Evolutionary conservation across 2,329 filamentous ascomycete genomes (phyloP).

Genomic region (Tolypocladium nubicola): DNA sequence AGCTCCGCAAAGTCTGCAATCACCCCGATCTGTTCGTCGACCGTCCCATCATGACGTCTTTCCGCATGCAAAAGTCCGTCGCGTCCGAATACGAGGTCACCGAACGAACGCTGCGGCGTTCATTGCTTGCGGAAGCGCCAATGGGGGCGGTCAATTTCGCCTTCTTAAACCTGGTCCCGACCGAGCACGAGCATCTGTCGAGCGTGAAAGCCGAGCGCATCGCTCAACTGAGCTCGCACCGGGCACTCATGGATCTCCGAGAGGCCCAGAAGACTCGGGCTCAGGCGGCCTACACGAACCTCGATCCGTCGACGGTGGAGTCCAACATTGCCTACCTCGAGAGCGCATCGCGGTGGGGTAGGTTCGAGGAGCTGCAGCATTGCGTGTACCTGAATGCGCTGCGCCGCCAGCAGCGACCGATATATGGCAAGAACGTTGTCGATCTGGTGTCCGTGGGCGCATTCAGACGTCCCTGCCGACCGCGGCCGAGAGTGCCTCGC

Average conservation of each 20-base stretch:
- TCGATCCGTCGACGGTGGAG: slow-evolving; percentile 57
- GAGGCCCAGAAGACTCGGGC: slow-evolving; percentile 58
- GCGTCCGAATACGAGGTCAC: slow-evolving; percentile 63
- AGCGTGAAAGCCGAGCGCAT: slow-evolving; percentile 40
- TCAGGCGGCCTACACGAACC: slow-evolving; percentile 39
- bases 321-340: slow-evolving; percentile 66
- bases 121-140: slow-evolving; percentile 49
- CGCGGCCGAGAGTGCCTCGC: slow-evolving; percentile 48
- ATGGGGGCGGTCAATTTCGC: slow-evolving; percentile 59
- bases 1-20: slow-evolving; percentile 94
- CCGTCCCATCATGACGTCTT: slow-evolving; percentile 91
- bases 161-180: slow-evolving; percentile 71
- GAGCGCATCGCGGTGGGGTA: slow-evolving; percentile 55
- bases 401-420: slow-evolving; percentile 66
- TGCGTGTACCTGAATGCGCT: slow-evolving; percentile 73
- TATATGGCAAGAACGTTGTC: slow-evolving; percentile 75
- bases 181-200: slow-evolving; percentile 57
- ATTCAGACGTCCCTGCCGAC: slow-evolving; percentile 46
- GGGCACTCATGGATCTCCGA: slow-evolving; percentile 57
- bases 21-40: slow-evolving; percentile 96
- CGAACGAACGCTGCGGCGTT: slow-evolving; percentile 57
- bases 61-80: slow-evolving; percentile 77
- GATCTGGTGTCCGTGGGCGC: slow-evolving; percentile 58
- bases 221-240: slow-evolving; percentile 59
- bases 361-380: slow-evolving; percentile 70